These are phyloP conservation scores for Debaryomycetaceae sp. DNA, from an alignment of 1,139 yeast genomes.

Conservation along the genomic window DNA sequence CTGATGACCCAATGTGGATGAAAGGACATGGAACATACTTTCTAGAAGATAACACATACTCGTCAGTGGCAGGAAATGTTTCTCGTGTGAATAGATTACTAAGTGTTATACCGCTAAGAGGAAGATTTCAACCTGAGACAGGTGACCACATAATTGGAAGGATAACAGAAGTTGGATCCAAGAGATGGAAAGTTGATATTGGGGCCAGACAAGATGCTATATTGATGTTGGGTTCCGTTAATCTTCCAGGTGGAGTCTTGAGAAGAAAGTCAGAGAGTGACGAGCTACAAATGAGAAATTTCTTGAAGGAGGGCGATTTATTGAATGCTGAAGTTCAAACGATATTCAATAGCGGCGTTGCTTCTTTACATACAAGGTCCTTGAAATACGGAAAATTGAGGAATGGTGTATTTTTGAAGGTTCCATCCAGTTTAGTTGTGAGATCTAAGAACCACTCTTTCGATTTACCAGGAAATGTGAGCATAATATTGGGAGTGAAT, in stretches of 20 bases:
- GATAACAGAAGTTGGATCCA: slow-evolving; percentile 89
- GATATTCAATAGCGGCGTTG: slow-evolving; percentile 84
- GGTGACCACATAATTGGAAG: slow-evolving; percentile 97
- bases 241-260: slow-evolving; percentile 94
- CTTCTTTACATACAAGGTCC: slow-evolving; percentile 92
- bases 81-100: slow-evolving; percentile 81
- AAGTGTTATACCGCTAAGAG: slow-evolving; percentile 82
- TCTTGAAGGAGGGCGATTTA: slow-evolving; percentile 94
- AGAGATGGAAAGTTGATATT: slow-evolving; percentile 95
- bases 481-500: slow-evolving; percentile 87
- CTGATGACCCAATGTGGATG: slow-evolving; percentile 98
- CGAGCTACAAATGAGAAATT: slow-evolving; percentile 92
- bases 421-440: slow-evolving; percentile 78
- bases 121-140: slow-evolving; percentile 87
- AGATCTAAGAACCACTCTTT: slow-evolving; percentile 86
- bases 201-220: slow-evolving; percentile 93
- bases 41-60: slow-evolving; percentile 66
- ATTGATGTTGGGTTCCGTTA: slow-evolving; percentile 90
- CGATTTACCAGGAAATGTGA: slow-evolving; percentile 86
- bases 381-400: slow-evolving; percentile 91
- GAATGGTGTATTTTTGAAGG: slow-evolving; percentile 78
- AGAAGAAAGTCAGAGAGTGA: slow-evolving; percentile 93
- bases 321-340: slow-evolving; percentile 95
- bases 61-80: slow-evolving; percentile 91
- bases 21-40: slow-evolving; percentile 97